A percentile compares a stretch with the other conserved stretches of the same genome.
These are phyloP conservation scores for Spencermartinsiella ligniputridi DNA, from an alignment of 1,139 yeast species.

Conservation along the genomic window DNA sequence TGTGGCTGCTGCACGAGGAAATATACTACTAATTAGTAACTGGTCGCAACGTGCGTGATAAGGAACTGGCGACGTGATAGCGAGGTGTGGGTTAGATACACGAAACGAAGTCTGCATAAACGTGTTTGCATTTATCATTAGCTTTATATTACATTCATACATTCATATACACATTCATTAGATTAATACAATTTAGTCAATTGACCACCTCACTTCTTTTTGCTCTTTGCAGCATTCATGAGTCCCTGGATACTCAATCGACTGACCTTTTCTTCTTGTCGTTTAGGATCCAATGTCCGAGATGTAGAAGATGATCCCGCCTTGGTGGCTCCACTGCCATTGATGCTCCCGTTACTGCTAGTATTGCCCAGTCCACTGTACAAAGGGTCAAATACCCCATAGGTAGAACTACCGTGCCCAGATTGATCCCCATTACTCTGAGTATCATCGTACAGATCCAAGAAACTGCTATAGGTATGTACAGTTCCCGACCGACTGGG, in stretches of 20 bases:
- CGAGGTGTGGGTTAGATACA: no score
- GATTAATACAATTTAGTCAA: no score
- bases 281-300: background rate
- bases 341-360: background rate
- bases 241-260: constrained; percentile 23
- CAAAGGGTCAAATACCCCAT: background rate
- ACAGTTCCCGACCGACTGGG: background rate
- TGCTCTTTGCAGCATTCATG: constrained; percentile 22
- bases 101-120: no score
- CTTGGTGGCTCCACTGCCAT: background rate
- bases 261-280: constrained; percentile 16
- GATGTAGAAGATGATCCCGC: background rate
- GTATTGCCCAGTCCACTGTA: background rate
- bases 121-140: no score
- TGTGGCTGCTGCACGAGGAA: no score
- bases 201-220: constrained; percentile 2
- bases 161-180: no score
- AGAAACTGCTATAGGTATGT: background rate
- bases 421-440: constrained; percentile 1
- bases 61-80: no score
- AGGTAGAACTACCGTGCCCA: background rate
- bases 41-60: no score
- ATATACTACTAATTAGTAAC: no score
- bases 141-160: no score
- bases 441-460: background rate